Evolutionary conservation across 441 rosid genomes (phyloP).

Genomic region (Populus hybrid): DNA sequence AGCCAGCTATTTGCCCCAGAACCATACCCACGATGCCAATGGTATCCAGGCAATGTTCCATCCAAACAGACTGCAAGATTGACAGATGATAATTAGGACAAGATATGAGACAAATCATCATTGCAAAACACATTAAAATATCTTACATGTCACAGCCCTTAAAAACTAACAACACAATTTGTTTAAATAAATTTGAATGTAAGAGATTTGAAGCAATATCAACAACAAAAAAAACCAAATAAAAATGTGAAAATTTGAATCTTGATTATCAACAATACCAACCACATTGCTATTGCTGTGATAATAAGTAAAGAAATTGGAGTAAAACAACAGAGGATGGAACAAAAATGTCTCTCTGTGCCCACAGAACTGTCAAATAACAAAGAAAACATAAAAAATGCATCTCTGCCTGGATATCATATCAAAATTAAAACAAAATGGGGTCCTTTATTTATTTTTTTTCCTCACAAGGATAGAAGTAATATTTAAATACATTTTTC

Average conservation of each 20-base stretch:
- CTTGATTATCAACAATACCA: background rate
- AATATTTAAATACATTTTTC: background rate
- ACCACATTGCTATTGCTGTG: background rate
- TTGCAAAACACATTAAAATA: background rate
- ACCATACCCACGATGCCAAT: constrained; percentile 78
- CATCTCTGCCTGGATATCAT: background rate
- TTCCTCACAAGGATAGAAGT: no score
- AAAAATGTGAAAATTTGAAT: background rate
- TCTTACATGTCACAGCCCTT: background rate
- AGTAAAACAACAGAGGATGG: background rate
- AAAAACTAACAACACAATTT: background rate
- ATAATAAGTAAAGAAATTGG: background rate
- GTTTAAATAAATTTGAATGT: background rate
- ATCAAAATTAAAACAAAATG: background rate
- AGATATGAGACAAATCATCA: constrained; percentile 4
- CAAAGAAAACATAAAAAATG: background rate
- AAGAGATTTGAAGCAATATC: background rate
- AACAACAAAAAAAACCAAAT: background rate
- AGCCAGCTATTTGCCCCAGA: constrained; percentile 92
- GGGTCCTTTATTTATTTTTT: background rate
- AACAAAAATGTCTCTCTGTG: background rate
- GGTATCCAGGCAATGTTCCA: constrained; percentile 98
- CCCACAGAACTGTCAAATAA: background rate
- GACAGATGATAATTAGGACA: constrained; percentile 17
- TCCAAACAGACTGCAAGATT: constrained; percentile 79